Conservation (phyloP, 2,329 filamentous ascomycete genomes). For the Beauveria pseudobassiana region DNA sequence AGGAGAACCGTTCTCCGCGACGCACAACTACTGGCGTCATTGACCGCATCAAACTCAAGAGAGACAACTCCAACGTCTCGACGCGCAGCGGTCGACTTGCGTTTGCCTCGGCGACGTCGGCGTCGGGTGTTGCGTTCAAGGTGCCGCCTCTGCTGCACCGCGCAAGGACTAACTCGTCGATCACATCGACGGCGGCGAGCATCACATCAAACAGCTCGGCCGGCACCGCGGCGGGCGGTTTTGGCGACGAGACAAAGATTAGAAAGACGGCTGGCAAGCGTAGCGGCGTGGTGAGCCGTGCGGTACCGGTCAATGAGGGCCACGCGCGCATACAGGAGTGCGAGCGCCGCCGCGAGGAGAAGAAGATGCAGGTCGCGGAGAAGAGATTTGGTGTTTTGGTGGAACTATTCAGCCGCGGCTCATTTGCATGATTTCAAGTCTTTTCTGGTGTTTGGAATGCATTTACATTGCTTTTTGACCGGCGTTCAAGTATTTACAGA, state of each 20-base stretch:
- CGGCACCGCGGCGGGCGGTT: conserved; percentile 22
- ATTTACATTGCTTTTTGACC: neutral
- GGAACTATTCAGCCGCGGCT: conserved; percentile 49
- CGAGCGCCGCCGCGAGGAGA: conserved; percentile 51
- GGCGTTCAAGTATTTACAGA: neutral
- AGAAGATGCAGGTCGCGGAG: conserved; percentile 50
- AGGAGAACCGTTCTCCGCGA: conserved; percentile 40
- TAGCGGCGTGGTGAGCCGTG: conserved; percentile 50
- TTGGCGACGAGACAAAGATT: conserved; percentile 45
- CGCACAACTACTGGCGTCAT: conserved; percentile 44
- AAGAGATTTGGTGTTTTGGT: conserved; percentile 49
- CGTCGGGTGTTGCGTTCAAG: conserved; percentile 44
- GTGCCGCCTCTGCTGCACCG: conserved; percentile 65
- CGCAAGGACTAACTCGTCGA: conserved; percentile 60
- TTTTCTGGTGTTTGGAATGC: neutral
- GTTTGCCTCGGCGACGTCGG: conserved; percentile 40
- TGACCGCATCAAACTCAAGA: conserved; percentile 67
- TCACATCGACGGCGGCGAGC: conserved; percentile 24
- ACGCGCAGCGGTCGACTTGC: conserved; percentile 39
- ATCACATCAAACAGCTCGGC: conserved; percentile 13
- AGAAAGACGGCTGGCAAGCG: conserved; percentile 54
- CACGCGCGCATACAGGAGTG: conserved; percentile 46
- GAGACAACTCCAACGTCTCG: conserved; percentile 35
- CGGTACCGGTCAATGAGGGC: conserved; percentile 52
- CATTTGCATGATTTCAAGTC: conserved; percentile 21